Evolutionary conservation across 768 basidiomycete genomes (phyloP), one percentile per base, ranked within the genome.

Genomic region (Kwoniella europaea): DNA sequence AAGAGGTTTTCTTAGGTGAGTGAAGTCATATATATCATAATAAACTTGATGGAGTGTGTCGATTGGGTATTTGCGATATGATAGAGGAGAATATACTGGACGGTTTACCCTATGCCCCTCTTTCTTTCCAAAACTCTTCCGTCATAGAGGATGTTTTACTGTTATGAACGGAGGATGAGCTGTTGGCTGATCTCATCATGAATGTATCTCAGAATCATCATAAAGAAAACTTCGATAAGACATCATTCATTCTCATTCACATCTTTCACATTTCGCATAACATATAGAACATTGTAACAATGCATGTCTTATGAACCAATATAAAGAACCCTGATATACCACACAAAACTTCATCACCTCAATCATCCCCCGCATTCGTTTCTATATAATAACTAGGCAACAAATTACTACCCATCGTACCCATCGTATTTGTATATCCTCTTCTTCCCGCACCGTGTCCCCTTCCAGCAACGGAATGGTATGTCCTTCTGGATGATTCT

Each of bases 311-410:
- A 35, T 35, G 35, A 35, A 35, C 35, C 35, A 35, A 35, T 7
- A 35, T 35, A 4, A 35, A 35, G 35, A 7, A 35, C 1, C 35
- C 35, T 22, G 12, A 46, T 5, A 24, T 50, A 41, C 12, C 12
- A 43, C 55, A 16, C 42, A 42, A 24, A 13, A n/a, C 57, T 9
- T 29, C 13, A 13, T 6, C 10, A 24, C 29, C 58, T 13, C 20
- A 46, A 20, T 52, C 44, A 46, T 58, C 61, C 16, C 57, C 42
- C 43, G 60, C 18, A 35, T 65, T 43, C 58, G 44, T 61, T 41
- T 69, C 18, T 43, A 61, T 65, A 65, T 76, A 76, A 76, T 76
- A 76, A 65, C 72, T 74, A 50, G 75, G 75, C 54, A 76, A 58
- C 73, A 73, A 72, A n/a, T 58, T 65, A 59, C 65, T 67, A 54